Conservation (phyloP, 2,329 filamentous ascomycete genomes). For the Colletotrichum truncatum region DNA sequence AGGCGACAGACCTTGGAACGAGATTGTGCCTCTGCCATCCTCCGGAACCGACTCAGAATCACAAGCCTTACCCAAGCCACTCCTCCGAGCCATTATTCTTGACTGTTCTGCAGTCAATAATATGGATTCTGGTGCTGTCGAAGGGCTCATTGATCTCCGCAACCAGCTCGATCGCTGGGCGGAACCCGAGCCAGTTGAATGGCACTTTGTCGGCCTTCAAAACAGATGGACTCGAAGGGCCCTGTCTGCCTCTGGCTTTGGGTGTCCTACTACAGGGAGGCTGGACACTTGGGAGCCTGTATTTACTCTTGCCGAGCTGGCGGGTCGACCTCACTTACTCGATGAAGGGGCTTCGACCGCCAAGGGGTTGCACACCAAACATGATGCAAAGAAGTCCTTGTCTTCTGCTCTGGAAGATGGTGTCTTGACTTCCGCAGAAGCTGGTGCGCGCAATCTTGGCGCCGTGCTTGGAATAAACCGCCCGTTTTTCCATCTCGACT, state of each 20-base stretch:
- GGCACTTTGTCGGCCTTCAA: constrained; percentile 62
- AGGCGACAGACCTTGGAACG: constrained; percentile 63
- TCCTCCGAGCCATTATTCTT: constrained; percentile 62
- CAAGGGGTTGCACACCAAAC: background rate
- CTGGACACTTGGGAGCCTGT: constrained; percentile 20
- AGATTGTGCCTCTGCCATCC: constrained; percentile 46
- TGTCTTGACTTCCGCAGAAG: background rate
- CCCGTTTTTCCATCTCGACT: constrained; percentile 58
- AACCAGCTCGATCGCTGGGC: constrained; percentile 64
- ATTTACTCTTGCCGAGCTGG: constrained; percentile 34
- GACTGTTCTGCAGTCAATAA: constrained; percentile 67
- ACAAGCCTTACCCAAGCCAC: constrained; percentile 38
- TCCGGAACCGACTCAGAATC: background rate
- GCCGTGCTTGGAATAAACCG: constrained; percentile 51
- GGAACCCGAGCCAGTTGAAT: constrained; percentile 54
- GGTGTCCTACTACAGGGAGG: constrained; percentile 42
- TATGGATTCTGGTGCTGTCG: constrained; percentile 65
- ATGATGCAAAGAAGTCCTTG: background rate
- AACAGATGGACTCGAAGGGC: constrained; percentile 67
- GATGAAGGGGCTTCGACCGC: background rate
- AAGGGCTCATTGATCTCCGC: constrained; percentile 64
- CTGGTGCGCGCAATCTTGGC: background rate
- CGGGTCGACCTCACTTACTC: constrained; percentile 2
- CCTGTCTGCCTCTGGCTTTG: constrained; percentile 64
- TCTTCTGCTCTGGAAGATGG: constrained; percentile 1